Evolutionary conservation across 441 rosid species (phyloP).

Genomic region (Syzygium syzygioides): DNA sequence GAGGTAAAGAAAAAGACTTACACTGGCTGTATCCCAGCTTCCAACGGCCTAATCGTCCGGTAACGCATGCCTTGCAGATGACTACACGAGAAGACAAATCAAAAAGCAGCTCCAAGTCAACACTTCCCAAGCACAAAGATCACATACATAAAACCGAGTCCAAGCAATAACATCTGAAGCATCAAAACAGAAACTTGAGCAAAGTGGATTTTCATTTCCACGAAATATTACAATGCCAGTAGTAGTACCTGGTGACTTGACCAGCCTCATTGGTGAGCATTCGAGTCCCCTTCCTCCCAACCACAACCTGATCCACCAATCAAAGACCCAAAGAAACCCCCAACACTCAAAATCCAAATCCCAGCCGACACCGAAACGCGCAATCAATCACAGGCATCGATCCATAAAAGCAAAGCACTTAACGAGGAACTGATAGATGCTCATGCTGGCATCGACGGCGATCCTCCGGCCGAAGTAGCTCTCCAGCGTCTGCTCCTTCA

Average conservation of each 20-base stretch:
- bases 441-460: slow-evolving; percentile 96
- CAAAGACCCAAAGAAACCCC: neutral
- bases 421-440: slow-evolving; percentile 44
- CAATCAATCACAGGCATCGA: rapidly evolving
- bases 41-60: slow-evolving; percentile 87
- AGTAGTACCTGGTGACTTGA: too few relatives aligned
- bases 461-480: slow-evolving; percentile 81
- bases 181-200: neutral
- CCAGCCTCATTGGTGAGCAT: too few relatives aligned
- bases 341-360: neutral
- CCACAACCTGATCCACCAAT: slow-evolving; percentile 56
- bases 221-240: too few relatives aligned
- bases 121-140: neutral
- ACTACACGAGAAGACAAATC: slow-evolving; percentile 22
- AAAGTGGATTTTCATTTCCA: too few relatives aligned
- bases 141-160: neutral
- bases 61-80: slow-evolving; percentile 92
- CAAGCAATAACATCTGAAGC: neutral
- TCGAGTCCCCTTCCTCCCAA: slow-evolving; percentile 26
- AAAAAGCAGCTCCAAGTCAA: neutral
- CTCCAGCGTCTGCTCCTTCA: slow-evolving; percentile 87
- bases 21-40: slow-evolving; percentile 87
- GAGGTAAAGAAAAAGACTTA: too few relatives aligned
- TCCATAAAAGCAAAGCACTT: neutral
- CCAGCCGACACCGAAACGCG: neutral